Evolutionary conservation across 441 rosid genomes (phyloP), one percentile per base, ranked within the genome.

Genomic region (California macrophylla): DNA sequence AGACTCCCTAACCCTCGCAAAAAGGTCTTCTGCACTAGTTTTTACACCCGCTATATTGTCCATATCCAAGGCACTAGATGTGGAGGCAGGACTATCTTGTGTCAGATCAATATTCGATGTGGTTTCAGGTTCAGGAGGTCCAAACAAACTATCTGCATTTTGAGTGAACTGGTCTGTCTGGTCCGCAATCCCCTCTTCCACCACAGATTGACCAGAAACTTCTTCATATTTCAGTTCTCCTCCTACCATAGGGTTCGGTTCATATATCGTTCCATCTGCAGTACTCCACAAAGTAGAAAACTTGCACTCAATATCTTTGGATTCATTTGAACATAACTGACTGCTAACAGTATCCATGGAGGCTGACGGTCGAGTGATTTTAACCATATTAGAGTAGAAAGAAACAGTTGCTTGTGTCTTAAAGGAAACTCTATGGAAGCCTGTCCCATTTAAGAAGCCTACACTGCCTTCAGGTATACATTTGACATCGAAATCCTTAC

Each of bases 351-450:
- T 69, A 67, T 72, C 68, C 65, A 75, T 24, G 66, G 81, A 69
- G 12, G 74, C 34, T 10, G 79, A 45, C 67, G 72, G 74, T 67
- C 74, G 79, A 12, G 75, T n/a, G 71, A 74, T 81, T 34, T 75
- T 85, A 60, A 75, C 66, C 24, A 84, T 74, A 70, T 6, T 73
- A 8, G 83, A 52, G 77, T 70, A 77, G 62, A 84, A 76, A 72
- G 85, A 75, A 65, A 83, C 80, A 1, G 77, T 73, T 62, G 93
- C 98, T 75, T 82, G 89, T 36, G 78, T 47, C 66, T 76, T 85
- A 64, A 72, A 69, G 67, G 80, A 77, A 69, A 38, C 40, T 71
- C 83, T 84, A 34, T 67, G 85, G 66, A 68, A 74, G 72, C 76
- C 77, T 42, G 60, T 76, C 77, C 86, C 85, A 40, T 70, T 80